Evolutionary conservation across 768 basidiomycete species (phyloP).

Genomic region (Russula emetica): DNA sequence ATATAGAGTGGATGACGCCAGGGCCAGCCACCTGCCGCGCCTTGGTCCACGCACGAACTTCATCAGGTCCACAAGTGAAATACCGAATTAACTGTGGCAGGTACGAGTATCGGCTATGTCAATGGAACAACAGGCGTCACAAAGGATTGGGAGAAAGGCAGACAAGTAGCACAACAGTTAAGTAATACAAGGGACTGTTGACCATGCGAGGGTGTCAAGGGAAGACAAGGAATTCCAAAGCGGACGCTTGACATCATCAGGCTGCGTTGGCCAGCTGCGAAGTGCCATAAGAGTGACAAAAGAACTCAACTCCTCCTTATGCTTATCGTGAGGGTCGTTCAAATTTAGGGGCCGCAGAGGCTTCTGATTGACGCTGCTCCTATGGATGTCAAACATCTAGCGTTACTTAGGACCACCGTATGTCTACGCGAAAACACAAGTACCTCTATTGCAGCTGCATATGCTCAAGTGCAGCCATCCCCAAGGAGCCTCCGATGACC

Average conservation of each 20-base stretch:
- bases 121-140: neutral
- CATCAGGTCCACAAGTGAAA: slow-evolving; percentile 95
- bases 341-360: slow-evolving; percentile 14
- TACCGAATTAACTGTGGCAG: slow-evolving; percentile 75
- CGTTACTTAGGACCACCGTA: neutral
- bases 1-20: slow-evolving; percentile 99
- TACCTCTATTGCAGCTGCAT: slow-evolving; percentile 28
- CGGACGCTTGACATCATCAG: slow-evolving; percentile 23
- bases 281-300: slow-evolving; percentile 26
- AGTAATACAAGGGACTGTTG: slow-evolving; percentile 15
- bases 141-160: slow-evolving; percentile 19
- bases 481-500: slow-evolving; percentile 21
- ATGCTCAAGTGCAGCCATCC: slow-evolving; percentile 28
- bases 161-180: slow-evolving; percentile 24
- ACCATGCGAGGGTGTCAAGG: slow-evolving; percentile 27
- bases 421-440: neutral
- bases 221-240: slow-evolving; percentile 17
- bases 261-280: slow-evolving; percentile 27
- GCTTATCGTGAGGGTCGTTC: slow-evolving; percentile 17
- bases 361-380: slow-evolving; percentile 17
- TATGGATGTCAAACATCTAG: slow-evolving; percentile 28
- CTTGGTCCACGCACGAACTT: slow-evolving; percentile 98
- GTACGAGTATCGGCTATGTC: neutral
- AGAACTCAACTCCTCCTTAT: slow-evolving; percentile 18
- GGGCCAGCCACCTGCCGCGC: slow-evolving; percentile 96